Percentiles rank a stretch among this genome's conserved stretches.
These are phyloP conservation scores for Marchantia polymorpha DNA, from an alignment of 225 moss, liverwort and hornwort species.

Conservation along the genomic window DNA sequence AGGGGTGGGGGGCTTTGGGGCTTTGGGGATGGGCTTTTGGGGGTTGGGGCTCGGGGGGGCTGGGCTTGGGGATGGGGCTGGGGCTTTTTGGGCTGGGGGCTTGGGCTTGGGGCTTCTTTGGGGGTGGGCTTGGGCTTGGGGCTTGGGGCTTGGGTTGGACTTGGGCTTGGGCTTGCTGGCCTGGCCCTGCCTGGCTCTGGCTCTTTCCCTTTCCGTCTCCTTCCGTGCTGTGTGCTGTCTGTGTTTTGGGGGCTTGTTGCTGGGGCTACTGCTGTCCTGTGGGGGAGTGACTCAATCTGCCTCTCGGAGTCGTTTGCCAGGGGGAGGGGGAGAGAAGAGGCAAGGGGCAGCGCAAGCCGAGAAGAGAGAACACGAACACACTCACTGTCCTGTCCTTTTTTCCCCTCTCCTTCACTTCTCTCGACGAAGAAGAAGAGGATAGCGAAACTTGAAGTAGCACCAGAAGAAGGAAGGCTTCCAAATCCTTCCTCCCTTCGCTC, in stretches of 20 bases:
- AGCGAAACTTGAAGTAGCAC: not conserved
- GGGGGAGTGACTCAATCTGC: slow-evolving; percentile 14
- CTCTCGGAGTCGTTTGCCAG: not conserved
- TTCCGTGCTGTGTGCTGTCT: not conserved
- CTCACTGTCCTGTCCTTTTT: not conserved
- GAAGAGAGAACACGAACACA: not conserved
- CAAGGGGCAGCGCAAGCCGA: slow-evolving; percentile 2
- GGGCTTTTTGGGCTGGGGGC: too few species aligned
- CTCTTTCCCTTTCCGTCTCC: not conserved
- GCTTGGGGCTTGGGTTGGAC: not conserved
- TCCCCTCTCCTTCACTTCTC: not conserved
- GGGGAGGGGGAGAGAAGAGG: not conserved
- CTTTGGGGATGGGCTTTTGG: too few species aligned
- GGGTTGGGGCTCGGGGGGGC: too few species aligned
- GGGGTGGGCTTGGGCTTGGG: too few species aligned
- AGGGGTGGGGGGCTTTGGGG: not conserved
- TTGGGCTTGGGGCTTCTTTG: too few species aligned
- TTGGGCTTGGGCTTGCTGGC: not conserved
- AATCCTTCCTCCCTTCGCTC: not conserved
- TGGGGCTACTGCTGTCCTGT: not conserved
- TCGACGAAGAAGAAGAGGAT: not conserved
- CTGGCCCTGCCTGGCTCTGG: not conserved
- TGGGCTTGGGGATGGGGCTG: too few species aligned
- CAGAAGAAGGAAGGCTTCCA: not conserved
- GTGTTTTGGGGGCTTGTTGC: not conserved